Base-by-base conservation (phyloP, 805 yeast species). In the Kazachstania taianensis region DNA sequence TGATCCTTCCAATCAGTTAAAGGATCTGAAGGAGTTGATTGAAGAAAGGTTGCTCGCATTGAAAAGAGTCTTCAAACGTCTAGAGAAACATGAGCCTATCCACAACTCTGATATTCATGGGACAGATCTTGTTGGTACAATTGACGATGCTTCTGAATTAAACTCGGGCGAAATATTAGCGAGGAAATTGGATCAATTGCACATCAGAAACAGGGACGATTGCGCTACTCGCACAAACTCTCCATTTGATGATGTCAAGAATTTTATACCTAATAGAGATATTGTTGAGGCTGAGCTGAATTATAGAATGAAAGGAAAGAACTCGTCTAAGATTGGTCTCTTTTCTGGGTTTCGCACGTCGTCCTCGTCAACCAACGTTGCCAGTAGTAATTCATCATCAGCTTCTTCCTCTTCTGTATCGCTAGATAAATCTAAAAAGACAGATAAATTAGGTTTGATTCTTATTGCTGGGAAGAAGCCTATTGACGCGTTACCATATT, bases 401-500 rank as follows among this genome's bases (percentile, higher is more conserved):
- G 16, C 38, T 9, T 27, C 30, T 8, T n/a, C 13, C 5, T 10
- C 39, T 2, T 14, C 20, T 10, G 27, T 20, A 23, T n/a, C 20
- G 28, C 20, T 10, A 26, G 33, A 10, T 9, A 22, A 22, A n/a
- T n/a, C 25, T 9, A 33, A 22, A 20, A 44, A 39, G 10, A 15
- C 32, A 5, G 43, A 34, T 8, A 50, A 45, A 23, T 39, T 43
- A 20, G 65, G 66, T 1, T 20, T 57, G 20, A 47, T 62, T 3
- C 32, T 51, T 3, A 42, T 59, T 3, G 38, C 48, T 4, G 40
- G 60, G 1, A 40, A 36, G 2, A 36, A 53, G 12, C 64, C 66
- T 12, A 47, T 46, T 28, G 54, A 50, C 32, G 57, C 61, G 33
- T 40, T 62, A 15, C 55, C 59, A 5, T 62, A 61, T 37, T 44